Percentiles rank a stretch among this genome's conserved stretches.
phyloP scores from a whole-genome alignment of 441 rosid species.

The Jatropha multifida region DNA sequence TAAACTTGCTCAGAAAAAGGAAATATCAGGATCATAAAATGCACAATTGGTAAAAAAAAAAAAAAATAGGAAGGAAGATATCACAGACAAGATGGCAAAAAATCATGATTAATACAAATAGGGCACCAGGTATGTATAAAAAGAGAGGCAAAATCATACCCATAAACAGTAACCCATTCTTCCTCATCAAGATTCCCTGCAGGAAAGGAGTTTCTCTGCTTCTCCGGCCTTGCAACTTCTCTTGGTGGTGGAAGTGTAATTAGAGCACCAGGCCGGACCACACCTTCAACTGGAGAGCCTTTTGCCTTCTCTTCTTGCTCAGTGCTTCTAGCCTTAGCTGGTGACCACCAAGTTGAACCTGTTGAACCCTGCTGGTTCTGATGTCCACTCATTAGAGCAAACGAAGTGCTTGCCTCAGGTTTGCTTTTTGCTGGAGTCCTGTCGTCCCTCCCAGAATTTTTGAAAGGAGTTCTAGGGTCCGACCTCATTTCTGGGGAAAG shows the following conservation, averaged over 20 bases:
- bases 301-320: slow-evolving; percentile 86
- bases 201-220: slow-evolving; percentile 62
- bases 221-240: slow-evolving; percentile 95
- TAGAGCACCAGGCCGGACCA: slow-evolving; percentile 77
- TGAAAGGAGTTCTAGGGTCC: slow-evolving; percentile 53
- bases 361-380: slow-evolving; percentile 61
- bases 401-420: slow-evolving; percentile 56
- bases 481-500: slow-evolving; percentile 64
- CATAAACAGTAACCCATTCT: slow-evolving; percentile 98
- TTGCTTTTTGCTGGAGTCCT: slow-evolving; percentile 54
- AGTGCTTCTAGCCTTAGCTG: slow-evolving; percentile 44
- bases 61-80: background rate
- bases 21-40: background rate
- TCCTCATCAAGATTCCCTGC: slow-evolving; percentile 80
- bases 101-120: background rate
- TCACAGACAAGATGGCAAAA: background rate
- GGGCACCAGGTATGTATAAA: background rate
- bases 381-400: slow-evolving; percentile 55
- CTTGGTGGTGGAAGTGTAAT: slow-evolving; percentile 86
- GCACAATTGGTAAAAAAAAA: background rate
- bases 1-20: background rate
- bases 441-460: slow-evolving; percentile 53
- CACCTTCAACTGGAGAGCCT: slow-evolving; percentile 91
- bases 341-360: slow-evolving; percentile 78
- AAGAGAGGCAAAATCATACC: slow-evolving; percentile 43